phyloP scores from a whole-genome alignment of 179 eudicot genomes.

The Beta lomatogona region DNA sequence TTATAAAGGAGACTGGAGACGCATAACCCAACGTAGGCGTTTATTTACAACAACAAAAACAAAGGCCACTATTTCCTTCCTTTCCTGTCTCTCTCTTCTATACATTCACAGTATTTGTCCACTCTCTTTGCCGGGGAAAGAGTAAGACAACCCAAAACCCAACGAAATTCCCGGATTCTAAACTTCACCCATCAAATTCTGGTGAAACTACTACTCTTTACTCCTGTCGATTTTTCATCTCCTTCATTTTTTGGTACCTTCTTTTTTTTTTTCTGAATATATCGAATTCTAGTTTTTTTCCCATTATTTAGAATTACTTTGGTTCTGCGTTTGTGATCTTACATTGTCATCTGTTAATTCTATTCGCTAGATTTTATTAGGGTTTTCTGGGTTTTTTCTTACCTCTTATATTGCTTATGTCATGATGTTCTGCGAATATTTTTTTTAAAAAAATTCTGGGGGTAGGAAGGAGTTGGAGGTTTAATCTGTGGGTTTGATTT shows the following conservation, averaged over 20 bases:
- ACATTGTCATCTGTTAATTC: not conserved
- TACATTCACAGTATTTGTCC: slow-evolving; percentile 3
- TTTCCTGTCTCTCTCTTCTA: not conserved
- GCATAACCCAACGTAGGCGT: too few relatives aligned
- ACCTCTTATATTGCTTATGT: too few relatives aligned
- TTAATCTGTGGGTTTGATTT: not conserved
- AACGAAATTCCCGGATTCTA: not conserved
- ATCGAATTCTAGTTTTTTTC: too few relatives aligned
- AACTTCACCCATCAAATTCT: not conserved
- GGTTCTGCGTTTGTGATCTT: not conserved
- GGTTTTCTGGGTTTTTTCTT: not conserved
- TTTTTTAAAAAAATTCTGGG: not conserved
- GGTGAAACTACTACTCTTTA: not conserved
- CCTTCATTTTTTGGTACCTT: not conserved
- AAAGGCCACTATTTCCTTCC: too few relatives aligned
- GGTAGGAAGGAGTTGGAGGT: not conserved
- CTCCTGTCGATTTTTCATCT: not conserved
- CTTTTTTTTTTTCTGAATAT: not conserved
- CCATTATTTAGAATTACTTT: not conserved
- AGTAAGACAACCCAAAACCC: not conserved
- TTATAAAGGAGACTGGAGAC: too few relatives aligned
- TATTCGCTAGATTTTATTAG: not conserved
- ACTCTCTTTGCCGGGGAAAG: slow-evolving; percentile 1
- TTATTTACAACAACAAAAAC: too few relatives aligned
- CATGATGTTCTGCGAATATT: too few relatives aligned